Percentiles rank a stretch among this genome's conserved stretches.
phyloP scores from a whole-genome alignment of 1,284 basidiomycete genomes.

The Microbotryum intermedium region DNA sequence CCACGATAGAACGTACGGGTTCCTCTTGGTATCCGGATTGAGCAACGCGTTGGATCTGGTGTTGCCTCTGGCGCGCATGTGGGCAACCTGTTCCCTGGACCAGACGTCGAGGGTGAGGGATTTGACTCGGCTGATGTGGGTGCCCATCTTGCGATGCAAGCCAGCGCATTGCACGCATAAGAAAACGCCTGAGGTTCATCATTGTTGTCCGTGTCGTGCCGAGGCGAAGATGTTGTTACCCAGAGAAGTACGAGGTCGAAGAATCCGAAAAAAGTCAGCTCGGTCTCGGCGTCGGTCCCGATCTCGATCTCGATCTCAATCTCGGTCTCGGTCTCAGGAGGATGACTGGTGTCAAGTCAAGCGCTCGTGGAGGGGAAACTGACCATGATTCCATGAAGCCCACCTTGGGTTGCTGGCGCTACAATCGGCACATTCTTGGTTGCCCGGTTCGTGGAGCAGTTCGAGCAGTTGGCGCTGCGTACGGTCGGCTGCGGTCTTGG shows the following conservation, averaged over 20 bases:
- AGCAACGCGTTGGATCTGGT: slow-evolving; percentile 33
- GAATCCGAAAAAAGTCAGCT: too few species aligned
- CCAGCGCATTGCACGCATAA: slow-evolving; percentile 35
- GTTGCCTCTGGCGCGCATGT: slow-evolving; percentile 38
- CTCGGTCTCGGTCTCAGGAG: too few species aligned
- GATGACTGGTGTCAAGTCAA: too few species aligned
- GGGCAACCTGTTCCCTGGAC: slow-evolving; percentile 39
- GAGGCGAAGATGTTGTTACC: background rate
- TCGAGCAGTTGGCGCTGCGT: slow-evolving; percentile 37
- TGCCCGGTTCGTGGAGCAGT: slow-evolving; percentile 37
- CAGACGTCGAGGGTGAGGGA: slow-evolving; percentile 40
- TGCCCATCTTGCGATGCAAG: slow-evolving; percentile 40
- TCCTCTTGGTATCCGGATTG: slow-evolving; percentile 37
- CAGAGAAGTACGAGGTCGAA: slow-evolving; percentile 1
- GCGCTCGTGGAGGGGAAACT: too few species aligned
- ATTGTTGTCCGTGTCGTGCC: background rate
- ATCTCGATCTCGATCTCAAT: too few species aligned
- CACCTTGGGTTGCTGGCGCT: slow-evolving; percentile 35
- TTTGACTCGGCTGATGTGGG: slow-evolving; percentile 39
- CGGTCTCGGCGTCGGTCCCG: slow-evolving; percentile 24
- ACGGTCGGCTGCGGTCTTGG: slow-evolving; percentile 32
- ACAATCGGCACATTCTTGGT: slow-evolving; percentile 39
- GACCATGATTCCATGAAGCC: slow-evolving; percentile 38
- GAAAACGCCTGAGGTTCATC: slow-evolving; percentile 10
- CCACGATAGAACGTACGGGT: slow-evolving; percentile 24